phyloP scores from a whole-genome alignment of 139 green algal genomes.

The Penium margaritaceum region DNA sequence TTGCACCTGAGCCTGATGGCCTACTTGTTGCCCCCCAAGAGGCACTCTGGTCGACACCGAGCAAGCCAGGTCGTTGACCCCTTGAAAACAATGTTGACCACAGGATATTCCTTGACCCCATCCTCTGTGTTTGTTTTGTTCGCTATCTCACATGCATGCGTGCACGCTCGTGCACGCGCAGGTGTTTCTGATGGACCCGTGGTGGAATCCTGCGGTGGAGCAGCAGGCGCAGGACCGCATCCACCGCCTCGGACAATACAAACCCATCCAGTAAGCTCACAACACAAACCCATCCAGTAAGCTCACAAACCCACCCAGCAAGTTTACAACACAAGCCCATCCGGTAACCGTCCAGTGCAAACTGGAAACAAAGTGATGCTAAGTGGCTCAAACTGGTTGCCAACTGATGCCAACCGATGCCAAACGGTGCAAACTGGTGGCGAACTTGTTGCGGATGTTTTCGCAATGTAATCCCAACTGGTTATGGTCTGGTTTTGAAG shows the following conservation, averaged over 20 bases:
- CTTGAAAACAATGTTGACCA: background rate
- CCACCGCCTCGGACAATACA: slow-evolving; percentile 71
- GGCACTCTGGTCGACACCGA: slow-evolving; percentile 15
- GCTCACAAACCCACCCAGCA: background rate
- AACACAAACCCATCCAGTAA: background rate
- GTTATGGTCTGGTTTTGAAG: no score
- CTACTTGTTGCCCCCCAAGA: slow-evolving; percentile 74
- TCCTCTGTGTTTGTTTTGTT: background rate
- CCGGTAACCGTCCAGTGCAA: no score
- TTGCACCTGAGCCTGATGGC: no score
- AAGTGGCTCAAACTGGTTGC: no score
- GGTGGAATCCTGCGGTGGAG: slow-evolving; percentile 52
- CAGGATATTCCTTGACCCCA: background rate
- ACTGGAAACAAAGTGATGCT: no score
- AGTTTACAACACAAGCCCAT: background rate
- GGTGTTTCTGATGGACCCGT: slow-evolving; percentile 79
- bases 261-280: slow-evolving; percentile 59
- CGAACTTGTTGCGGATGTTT: no score
- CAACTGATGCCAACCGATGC: no score
- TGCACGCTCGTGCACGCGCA: no score
- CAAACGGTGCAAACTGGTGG: no score
- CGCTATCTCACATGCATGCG: background rate
- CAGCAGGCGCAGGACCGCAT: slow-evolving; percentile 49
- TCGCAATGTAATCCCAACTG: no score
- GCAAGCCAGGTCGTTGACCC: background rate